These are phyloP conservation scores for Lecanicillium sp. DNA, from an alignment of 2,329 filamentous ascomycete genomes.

Conservation along the genomic window DNA sequence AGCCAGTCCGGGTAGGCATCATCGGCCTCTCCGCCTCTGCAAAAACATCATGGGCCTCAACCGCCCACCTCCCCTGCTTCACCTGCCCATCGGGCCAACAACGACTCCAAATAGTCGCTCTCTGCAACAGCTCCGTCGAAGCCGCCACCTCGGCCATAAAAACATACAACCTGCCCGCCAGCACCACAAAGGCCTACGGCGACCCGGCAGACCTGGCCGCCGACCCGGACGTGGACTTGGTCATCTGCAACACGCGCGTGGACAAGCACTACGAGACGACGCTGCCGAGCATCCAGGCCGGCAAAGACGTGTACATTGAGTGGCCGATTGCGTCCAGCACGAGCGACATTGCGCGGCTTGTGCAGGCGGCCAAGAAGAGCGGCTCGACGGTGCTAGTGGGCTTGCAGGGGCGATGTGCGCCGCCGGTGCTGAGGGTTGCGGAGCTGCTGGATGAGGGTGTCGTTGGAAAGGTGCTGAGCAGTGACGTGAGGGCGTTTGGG, in stretches of 20 bases:
- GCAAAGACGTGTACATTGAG: constrained; percentile 42
- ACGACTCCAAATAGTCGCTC: constrained; percentile 34
- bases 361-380: constrained; percentile 19
- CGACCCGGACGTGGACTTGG: constrained; percentile 33
- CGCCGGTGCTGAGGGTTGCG: constrained; percentile 30
- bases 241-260: constrained; percentile 40
- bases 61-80: constrained; percentile 4
- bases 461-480: constrained; percentile 40
- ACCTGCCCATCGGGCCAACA: constrained; percentile 16
- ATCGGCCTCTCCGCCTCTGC: constrained; percentile 5
- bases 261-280: constrained; percentile 35
- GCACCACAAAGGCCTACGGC: constrained; percentile 33
- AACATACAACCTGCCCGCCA: constrained; percentile 25
- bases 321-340: constrained; percentile 40
- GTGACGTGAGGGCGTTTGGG: constrained; percentile 26
- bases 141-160: constrained; percentile 30
- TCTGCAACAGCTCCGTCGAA: constrained; percentile 34
- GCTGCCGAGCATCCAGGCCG: constrained; percentile 32
- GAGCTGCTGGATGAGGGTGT: constrained; percentile 30
- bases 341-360: constrained; percentile 27
- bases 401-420: constrained; percentile 35
- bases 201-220: constrained; percentile 31
- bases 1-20: background rate
- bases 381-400: constrained; percentile 32
- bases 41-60: background rate